These are phyloP conservation scores for Scedosporium boydii DNA, from an alignment of 2,329 filamentous ascomycete species.

Conservation along the genomic window DNA sequence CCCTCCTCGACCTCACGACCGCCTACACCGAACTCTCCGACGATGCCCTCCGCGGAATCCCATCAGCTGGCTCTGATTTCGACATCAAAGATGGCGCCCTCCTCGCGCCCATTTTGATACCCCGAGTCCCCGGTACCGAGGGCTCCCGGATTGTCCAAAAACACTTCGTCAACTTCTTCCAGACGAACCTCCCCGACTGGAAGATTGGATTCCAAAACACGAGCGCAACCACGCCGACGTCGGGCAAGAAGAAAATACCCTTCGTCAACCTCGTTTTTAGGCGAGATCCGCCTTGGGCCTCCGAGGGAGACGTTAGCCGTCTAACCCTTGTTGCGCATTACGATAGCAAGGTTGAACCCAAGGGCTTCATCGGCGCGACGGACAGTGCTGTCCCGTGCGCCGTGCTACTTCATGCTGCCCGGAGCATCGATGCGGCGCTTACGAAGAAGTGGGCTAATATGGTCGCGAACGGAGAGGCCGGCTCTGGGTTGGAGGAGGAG, in stretches of 20 bases:
- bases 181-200: slow-evolving; percentile 66
- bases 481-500: slow-evolving; percentile 53
- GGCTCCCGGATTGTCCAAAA: slow-evolving; percentile 63
- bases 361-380: slow-evolving; percentile 85
- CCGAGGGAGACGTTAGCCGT: slow-evolving; percentile 64
- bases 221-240: slow-evolving; percentile 72
- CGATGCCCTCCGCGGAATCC: slow-evolving; percentile 60
- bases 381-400: slow-evolving; percentile 94
- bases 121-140: slow-evolving; percentile 79
- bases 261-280: slow-evolving; percentile 83
- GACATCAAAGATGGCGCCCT: slow-evolving; percentile 67
- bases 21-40: slow-evolving; percentile 57
- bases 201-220: slow-evolving; percentile 77
- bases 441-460: slow-evolving; percentile 74
- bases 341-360: slow-evolving; percentile 70
- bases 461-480: slow-evolving; percentile 45
- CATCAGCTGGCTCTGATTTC: slow-evolving; percentile 65
- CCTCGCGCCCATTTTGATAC: slow-evolving; percentile 76
- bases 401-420: slow-evolving; percentile 79
- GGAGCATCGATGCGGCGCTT: slow-evolving; percentile 69
- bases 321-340: slow-evolving; percentile 90
- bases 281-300: slow-evolving; percentile 77
- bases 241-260: slow-evolving; percentile 59
- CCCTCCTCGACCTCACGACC: slow-evolving; percentile 17
- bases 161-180: slow-evolving; percentile 81